Conservation (phyloP, 441 rosid genomes). For the Mallotus japonicus region DNA sequence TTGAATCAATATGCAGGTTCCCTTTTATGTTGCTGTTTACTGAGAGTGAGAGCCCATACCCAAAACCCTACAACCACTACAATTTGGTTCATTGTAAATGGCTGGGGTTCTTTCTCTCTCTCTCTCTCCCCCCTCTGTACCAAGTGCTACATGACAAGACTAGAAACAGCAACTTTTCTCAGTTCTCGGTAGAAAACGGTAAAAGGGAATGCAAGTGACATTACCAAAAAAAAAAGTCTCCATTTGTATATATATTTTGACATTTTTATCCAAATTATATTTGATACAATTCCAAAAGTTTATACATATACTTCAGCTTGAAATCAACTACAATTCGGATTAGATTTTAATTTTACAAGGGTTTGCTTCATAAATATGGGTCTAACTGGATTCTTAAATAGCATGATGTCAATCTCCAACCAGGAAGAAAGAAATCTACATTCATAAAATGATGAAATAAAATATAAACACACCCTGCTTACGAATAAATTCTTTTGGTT, state of each 20-base stretch:
- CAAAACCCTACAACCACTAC: slow-evolving; percentile 39
- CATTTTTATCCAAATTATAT: not conserved
- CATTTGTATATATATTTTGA: not conserved
- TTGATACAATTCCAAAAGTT: not conserved
- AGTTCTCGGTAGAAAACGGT: slow-evolving; percentile 39
- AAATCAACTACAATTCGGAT: not conserved
- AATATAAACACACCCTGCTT: too few relatives aligned
- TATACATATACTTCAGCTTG: too few relatives aligned
- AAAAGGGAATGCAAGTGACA: slow-evolving; percentile 20
- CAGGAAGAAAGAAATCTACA: not conserved
- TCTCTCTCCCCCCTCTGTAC: slow-evolving; percentile 22
- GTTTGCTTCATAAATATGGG: slow-evolving; percentile 12
- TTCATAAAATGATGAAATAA: not conserved
- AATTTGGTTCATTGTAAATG: slow-evolving; percentile 28
- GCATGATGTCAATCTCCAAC: not conserved
- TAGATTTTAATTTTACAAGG: not conserved
- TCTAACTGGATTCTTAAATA: not conserved
- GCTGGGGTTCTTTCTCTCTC: not conserved
- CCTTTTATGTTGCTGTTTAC: slow-evolving; percentile 21
- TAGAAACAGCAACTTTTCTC: slow-evolving; percentile 47
- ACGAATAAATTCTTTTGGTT: too few relatives aligned
- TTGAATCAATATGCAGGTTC: slow-evolving; percentile 10
- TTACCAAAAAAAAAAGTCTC: not conserved
- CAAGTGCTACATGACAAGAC: slow-evolving; percentile 71
- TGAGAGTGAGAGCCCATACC: slow-evolving; percentile 26